phyloP scores from a whole-genome alignment of 129 eudicot genomes.

The Apium graveolens region DNA sequence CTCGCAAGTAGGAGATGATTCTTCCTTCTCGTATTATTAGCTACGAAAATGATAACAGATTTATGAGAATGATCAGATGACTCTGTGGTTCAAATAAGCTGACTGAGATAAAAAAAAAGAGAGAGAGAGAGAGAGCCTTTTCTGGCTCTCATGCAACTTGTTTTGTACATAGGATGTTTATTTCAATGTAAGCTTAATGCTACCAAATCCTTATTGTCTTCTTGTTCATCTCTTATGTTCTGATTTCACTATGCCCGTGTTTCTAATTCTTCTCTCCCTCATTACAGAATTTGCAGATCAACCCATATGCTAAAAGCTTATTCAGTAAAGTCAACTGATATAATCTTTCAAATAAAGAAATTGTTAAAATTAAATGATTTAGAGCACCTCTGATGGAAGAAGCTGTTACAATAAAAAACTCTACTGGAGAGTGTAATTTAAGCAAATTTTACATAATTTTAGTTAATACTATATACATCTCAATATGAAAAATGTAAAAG shows the following conservation, averaged over 20 bases:
- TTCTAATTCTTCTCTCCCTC: neutral
- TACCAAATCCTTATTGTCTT: neutral
- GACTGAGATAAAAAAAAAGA: neutral
- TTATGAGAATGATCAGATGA: neutral
- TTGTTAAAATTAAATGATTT: too few species aligned
- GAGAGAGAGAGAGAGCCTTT: neutral
- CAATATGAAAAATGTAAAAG: too few species aligned
- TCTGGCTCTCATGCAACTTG: constrained; percentile 13
- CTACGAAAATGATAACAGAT: neutral
- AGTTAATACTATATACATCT: too few species aligned
- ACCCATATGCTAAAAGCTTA: neutral
- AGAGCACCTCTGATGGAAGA: too few species aligned
- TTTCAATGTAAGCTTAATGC: neutral
- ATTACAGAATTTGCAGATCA: neutral
- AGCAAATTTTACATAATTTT: too few species aligned
- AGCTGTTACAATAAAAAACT: too few species aligned
- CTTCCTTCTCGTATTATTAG: constrained; percentile 29
- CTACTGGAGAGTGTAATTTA: too few species aligned
- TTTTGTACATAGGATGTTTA: neutral
- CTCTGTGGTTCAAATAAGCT: neutral
- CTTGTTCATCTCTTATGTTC: neutral
- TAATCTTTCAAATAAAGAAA: too few species aligned
- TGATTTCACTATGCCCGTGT: neutral
- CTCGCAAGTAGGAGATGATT: constrained; percentile 36
- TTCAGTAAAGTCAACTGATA: neutral